phyloP scores from a whole-genome alignment of 768 basidiomycete genomes.

The Russula virescens region DNA sequence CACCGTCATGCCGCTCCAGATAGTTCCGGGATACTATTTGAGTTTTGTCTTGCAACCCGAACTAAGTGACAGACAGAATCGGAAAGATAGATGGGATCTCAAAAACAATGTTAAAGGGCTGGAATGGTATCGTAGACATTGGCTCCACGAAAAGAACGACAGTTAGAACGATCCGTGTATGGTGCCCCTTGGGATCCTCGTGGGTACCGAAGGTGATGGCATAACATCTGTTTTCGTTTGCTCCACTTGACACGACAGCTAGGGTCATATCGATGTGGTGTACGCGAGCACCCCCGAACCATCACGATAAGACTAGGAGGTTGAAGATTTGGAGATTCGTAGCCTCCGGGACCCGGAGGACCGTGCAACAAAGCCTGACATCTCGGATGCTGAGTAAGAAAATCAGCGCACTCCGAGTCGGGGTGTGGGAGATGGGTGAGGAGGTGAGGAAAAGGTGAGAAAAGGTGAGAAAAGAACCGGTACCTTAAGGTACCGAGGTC shows the following conservation, averaged over 20 bases:
- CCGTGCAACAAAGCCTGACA: not conserved
- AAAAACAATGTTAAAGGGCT: too few relatives aligned
- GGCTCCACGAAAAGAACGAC: not conserved
- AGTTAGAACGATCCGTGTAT: too few relatives aligned
- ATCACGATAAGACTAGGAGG: too few relatives aligned
- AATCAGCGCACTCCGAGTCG: too few relatives aligned
- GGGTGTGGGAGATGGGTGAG: too few relatives aligned
- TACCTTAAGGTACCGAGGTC: too few relatives aligned
- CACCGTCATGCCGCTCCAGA: not conserved
- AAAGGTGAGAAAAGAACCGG: too few relatives aligned
- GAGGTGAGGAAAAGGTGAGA: too few relatives aligned
- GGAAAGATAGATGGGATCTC: not conserved
- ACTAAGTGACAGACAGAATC: not conserved
- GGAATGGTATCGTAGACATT: not conserved
- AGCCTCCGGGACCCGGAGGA: not conserved
- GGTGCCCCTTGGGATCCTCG: not conserved
- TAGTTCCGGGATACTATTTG: not conserved
- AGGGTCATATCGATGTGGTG: not conserved
- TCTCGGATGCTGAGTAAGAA: not conserved
- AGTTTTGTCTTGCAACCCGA: constrained; percentile 5
- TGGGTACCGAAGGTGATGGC: not conserved
- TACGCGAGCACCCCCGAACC: too few relatives aligned
- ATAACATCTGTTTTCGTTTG: not conserved
- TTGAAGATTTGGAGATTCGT: not conserved
- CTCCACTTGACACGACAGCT: not conserved